Evolutionary conservation across 805 yeast species (phyloP), one percentile per base, ranked within the genome.

Genomic region (Candida hungchunana): DNA sequence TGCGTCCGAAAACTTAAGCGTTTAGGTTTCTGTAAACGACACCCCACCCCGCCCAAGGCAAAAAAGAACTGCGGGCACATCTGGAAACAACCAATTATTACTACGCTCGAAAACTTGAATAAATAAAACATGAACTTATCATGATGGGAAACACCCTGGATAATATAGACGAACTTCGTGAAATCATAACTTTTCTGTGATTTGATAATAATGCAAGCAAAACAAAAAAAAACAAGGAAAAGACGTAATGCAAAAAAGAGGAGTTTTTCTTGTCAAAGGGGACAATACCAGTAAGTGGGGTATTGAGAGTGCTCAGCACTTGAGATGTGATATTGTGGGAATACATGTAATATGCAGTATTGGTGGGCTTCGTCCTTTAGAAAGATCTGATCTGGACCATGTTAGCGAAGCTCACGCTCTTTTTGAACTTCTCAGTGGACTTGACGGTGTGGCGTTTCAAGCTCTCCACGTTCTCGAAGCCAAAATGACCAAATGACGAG

Each of bases 381-480:
- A 48, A 52, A 32, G 47, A 50, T 46, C 56, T 47, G 15, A 52
- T 50, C 23, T 48, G 53, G 28, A 52, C 56, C 48, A 50, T 50
- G 18, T 46, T 44, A 11, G 53, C 54, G 40, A 52, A 52, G 18
- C 54, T 48, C 14, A 52, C 56, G 29, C 45, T 43, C 29, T 52
- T 52, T n/a, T 32, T 35, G 7, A 38, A 42, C 17, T 32, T 30
- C n/a, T 24, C 23, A 22, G 29, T 7, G 12, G 18, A 9, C 14
- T 10, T 14, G 6, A 18, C 12, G 9, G 15, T 11, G 18, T 25
- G 16, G 16, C 6, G 10, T 29, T 29, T 31, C 11, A 31, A 34
- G 13, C 31, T 29, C 14, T 41, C 44, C 11, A 40, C 29, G 19
- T 17, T 37, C 34, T 24, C 44, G 24, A 35, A 29, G 33, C 22